Conservation (phyloP, 768 basidiomycete genomes). For the Trametes cubensis region DNA sequence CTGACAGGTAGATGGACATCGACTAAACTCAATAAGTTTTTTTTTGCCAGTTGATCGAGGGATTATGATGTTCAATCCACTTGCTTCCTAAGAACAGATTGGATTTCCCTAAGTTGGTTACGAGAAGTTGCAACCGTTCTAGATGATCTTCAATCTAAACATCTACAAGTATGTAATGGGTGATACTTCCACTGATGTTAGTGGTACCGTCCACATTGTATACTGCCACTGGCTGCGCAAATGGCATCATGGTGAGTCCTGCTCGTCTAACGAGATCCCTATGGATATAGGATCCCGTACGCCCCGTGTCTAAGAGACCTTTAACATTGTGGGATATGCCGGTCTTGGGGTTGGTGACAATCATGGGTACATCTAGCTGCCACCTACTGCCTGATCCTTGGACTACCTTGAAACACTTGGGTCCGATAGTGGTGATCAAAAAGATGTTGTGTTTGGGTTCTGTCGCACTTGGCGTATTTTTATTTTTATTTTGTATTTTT, state of each 20-base stretch:
- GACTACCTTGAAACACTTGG: too few species aligned
- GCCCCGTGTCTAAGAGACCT: conserved; percentile 25
- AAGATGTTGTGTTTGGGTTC: too few species aligned
- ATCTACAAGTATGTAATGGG: conserved; percentile 7
- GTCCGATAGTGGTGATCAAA: too few species aligned
- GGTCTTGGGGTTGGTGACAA: too few species aligned
- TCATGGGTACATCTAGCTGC: too few species aligned
- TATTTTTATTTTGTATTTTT: too few species aligned
- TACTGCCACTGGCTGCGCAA: conserved; percentile 14
- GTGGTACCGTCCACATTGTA: conserved; percentile 21
- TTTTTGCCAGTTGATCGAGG: too few species aligned
- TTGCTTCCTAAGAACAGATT: conserved; percentile 23
- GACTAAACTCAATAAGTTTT: too few species aligned
- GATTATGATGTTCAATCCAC: conserved; percentile 20
- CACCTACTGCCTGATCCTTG: too few species aligned
- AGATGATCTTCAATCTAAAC: conserved; percentile 15
- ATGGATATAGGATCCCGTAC: conserved; percentile 29
- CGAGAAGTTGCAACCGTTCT: conserved; percentile 13
- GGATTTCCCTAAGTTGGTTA: conserved; percentile 16
- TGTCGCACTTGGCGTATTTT: too few species aligned
- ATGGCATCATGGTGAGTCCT: background rate
- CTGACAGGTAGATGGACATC: too few species aligned
- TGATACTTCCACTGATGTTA: conserved; percentile 15
- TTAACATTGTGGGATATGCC: too few species aligned
- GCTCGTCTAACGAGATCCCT: conserved; percentile 11